Evolutionary conservation across 2,329 filamentous ascomycete genomes (phyloP).

Genomic region (Talaromyces albobiverticillius): DNA sequence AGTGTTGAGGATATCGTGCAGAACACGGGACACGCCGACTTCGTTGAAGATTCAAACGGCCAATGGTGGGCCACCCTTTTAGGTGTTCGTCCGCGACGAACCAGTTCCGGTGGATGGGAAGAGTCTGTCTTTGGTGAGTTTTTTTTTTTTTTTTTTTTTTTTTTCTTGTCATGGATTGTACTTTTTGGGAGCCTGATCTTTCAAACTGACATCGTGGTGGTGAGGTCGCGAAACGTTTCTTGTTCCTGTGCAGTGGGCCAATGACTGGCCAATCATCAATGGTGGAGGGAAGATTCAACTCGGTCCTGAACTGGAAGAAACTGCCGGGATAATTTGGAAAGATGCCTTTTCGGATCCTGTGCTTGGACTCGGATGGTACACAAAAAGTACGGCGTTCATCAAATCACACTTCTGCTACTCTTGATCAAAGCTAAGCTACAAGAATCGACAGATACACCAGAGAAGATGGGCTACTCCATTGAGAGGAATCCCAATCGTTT

Average conservation of each 20-base stretch:
- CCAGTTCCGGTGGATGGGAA: constrained; percentile 27
- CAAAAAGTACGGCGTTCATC: constrained; percentile 35
- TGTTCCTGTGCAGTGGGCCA: constrained; percentile 48
- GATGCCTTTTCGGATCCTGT: constrained; percentile 30
- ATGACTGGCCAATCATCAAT: constrained; percentile 55
- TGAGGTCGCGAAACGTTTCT: constrained; percentile 51
- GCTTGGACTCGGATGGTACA: constrained; percentile 33
- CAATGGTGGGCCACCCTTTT: constrained; percentile 51
- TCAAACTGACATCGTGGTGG: not conserved
- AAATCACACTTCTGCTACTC: not conserved
- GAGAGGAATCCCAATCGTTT: constrained; percentile 44
- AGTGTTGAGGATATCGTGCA: constrained; percentile 49
- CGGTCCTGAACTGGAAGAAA: constrained; percentile 25
- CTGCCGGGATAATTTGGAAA: not conserved
- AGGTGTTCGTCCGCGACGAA: constrained; percentile 40
- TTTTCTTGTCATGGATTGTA: not conserved
- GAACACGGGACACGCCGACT: constrained; percentile 50
- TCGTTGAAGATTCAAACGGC: constrained; percentile 46
- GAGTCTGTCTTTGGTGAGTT: constrained; percentile 43
- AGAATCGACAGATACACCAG: constrained; percentile 42
- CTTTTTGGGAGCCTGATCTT: too few species aligned
- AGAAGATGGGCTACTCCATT: constrained; percentile 48
- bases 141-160: not conserved
- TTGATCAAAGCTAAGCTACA: too few species aligned
- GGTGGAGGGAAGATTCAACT: constrained; percentile 44